Base-by-base conservation (phyloP, 1,284 basidiomycete genomes). In the Melampsora abietis-canadensis region DNA sequence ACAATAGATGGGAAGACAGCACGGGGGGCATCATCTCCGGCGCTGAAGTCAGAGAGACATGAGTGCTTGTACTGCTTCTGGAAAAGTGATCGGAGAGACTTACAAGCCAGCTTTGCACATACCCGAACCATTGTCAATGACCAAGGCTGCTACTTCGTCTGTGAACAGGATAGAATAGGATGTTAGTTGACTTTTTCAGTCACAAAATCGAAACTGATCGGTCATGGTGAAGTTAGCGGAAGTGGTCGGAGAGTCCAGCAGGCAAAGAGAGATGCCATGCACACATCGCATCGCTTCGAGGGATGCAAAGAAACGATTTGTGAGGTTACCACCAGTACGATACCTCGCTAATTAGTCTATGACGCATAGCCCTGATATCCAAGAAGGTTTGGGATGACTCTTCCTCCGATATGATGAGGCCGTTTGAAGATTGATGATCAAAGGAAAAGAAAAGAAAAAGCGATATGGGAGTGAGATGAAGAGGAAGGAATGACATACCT, bases 1-100 rank as follows among this genome's bases (percentile, higher is more conserved):
- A 94, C 91, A 81, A 95, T 92, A 69, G 91, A 92, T 57, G 88
- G 88, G 84, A 89, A 89, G 78, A 90, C 88, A 81, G 88, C 88
- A 82, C 89, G 87, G 77, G 89, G 89, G 78, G 88, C 88, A 82
- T 90, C 89, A 82, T 90, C 89, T 82, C 89, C 89, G 83, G 85
- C 86, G 72, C 75, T 63, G n/a, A 31, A 51, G 19, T 37, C 21
- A 44, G 51, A 51, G 34, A 74, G 44, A 66, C 34, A 76, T 59
- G 66, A 78, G 74, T 51, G 77, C 76, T 77, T 62, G 15, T 44
- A 47, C 40, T n/a, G 64, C 51, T 62, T 30, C 54, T 66, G 63
- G 60, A 57, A 46, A 66, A 68, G 66, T 34, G 27, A 74, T 54
- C 27, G 65, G 57, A 61, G 57, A 46, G 46, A 64, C 54, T 66